Conservation (phyloP, 352 stramenopile genomes). For the Chrysophaeum taylorii region DNA sequence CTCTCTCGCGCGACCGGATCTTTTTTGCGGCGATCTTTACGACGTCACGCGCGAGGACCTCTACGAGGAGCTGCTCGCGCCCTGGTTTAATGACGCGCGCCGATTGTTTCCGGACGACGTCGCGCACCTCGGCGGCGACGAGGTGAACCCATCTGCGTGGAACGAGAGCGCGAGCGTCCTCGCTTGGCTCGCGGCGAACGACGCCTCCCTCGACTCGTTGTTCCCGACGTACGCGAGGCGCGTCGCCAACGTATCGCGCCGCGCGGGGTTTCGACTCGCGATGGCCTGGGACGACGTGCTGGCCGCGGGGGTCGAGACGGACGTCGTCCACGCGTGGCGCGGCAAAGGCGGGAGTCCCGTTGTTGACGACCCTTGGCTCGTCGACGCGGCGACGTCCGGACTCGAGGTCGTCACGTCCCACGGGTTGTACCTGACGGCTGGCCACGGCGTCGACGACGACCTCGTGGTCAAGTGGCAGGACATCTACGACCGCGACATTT, state of each 20-base stretch:
- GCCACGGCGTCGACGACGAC: neutral
- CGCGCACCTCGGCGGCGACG: neutral
- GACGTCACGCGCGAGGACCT: neutral
- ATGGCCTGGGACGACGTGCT: neutral
- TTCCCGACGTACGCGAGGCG: neutral
- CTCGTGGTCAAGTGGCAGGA: neutral
- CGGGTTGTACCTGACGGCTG: neutral
- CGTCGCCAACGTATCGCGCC: neutral
- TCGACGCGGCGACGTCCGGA: neutral
- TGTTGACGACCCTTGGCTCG: neutral
- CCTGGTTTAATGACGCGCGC: neutral
- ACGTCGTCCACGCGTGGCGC: neutral
- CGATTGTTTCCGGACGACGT: conserved; percentile 2
- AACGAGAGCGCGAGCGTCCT: neutral
- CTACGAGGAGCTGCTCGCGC: neutral
- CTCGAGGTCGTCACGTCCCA: neutral
- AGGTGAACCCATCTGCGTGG: neutral
- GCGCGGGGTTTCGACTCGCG: neutral
- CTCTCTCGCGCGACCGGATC: neutral
- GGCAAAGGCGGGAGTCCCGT: neutral
- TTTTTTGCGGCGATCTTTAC: neutral
- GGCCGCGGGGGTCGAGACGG: neutral
- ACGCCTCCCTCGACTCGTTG: neutral
- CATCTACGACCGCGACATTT: neutral
- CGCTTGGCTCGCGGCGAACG: neutral